Percentiles rank a stretch among this genome's conserved stretches.
Conservation (phyloP, 352 stramenopile species). For the Phytophthora kernoviae region DNA sequence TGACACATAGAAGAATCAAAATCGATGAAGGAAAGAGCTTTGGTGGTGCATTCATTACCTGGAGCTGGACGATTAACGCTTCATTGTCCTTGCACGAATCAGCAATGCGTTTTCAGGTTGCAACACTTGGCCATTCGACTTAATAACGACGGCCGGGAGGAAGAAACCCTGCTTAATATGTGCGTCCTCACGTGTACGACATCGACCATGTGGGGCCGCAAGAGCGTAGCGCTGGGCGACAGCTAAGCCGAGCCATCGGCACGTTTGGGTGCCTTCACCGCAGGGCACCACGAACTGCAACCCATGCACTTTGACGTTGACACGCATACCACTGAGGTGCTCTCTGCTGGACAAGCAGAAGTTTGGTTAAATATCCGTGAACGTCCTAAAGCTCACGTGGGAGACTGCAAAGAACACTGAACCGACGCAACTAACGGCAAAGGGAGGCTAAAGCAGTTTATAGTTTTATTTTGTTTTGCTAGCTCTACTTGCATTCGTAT, state of each 20-base stretch:
- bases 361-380: too few species aligned
- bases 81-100: constrained; percentile 82
- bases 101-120: constrained; percentile 55
- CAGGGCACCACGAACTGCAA: constrained; percentile 77
- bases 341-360: too few species aligned
- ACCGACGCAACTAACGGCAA: constrained; percentile 18
- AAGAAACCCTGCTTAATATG: constrained; percentile 85
- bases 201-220: constrained; percentile 64
- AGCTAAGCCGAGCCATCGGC: constrained; percentile 86
- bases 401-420: not conserved
- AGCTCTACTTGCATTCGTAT: not conserved
- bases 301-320: constrained; percentile 72
- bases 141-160: constrained; percentile 62
- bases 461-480: constrained; percentile 22
- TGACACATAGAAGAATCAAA: not conserved
- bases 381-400: too few species aligned
- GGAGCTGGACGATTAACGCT: constrained; percentile 60
- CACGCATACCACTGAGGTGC: constrained; percentile 55
- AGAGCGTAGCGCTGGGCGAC: constrained; percentile 81
- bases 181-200: constrained; percentile 73
- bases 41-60: constrained; percentile 36
- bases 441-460: constrained; percentile 13
- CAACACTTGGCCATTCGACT: constrained; percentile 48
- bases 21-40: not conserved
- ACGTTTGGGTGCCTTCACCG: constrained; percentile 72